Percentiles rank a stretch among this genome's conserved stretches.
phyloP scores from a whole-genome alignment of 768 basidiomycete species.

The Pholiota conissans region DNA sequence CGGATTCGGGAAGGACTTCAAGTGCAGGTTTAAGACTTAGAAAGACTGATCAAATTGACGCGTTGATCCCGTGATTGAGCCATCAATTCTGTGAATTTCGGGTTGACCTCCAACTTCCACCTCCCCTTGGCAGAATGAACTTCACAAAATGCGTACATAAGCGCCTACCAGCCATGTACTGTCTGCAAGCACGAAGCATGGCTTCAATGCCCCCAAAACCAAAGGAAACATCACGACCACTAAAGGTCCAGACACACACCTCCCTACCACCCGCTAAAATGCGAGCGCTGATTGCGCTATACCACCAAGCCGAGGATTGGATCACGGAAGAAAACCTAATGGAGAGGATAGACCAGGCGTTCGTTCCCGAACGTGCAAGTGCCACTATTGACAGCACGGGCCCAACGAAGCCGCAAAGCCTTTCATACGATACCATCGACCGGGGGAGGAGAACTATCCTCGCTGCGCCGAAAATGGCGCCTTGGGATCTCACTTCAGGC shows the following conservation, averaged over 20 bases:
- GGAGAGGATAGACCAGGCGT: conserved; percentile 63
- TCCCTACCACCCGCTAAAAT: conserved; percentile 58
- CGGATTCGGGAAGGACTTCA: no score
- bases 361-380: conserved; percentile 29
- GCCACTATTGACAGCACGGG: not conserved
- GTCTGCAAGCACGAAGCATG: conserved; percentile 10
- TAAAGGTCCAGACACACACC: conserved; percentile 24
- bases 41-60: not conserved
- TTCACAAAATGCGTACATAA: conserved; percentile 14
- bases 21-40: no score
- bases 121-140: conserved; percentile 16
- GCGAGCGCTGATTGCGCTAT: conserved; percentile 74
- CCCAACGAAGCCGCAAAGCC: not conserved
- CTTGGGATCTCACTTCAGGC: conserved; percentile 27
- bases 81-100: conserved; percentile 3
- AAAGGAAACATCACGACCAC: not conserved
- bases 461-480: conserved; percentile 35
- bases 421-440: conserved; percentile 21
- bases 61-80: not conserved
- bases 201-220: conserved; percentile 6
- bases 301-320: conserved; percentile 73
- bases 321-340: conserved; percentile 72
- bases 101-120: not conserved
- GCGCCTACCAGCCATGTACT: conserved; percentile 11
- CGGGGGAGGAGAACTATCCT: conserved; percentile 17